Evolutionary conservation across 1,284 basidiomycete genomes (phyloP), one percentile per base, ranked within the genome.

Genomic region (Tilletia indica): DNA sequence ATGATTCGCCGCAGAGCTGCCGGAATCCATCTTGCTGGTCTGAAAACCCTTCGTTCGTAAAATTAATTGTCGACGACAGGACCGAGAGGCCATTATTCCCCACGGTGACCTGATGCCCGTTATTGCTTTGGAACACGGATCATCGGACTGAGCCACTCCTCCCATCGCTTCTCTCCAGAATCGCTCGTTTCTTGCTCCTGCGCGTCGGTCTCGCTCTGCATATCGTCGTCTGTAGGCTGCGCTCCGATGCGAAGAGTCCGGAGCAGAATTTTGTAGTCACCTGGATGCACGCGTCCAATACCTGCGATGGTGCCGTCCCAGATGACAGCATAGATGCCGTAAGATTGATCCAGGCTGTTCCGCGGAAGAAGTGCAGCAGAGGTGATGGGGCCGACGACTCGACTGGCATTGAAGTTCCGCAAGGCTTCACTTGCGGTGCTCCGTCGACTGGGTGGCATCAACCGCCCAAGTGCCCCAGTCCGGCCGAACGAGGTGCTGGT

Each of bases 261-360:
- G 31, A 67, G 64, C 16, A 42, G 38, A n/a, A 67, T 42, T 25
- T 67, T 39, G 45, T 67, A 67, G 4, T 67, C 64, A 14, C 64
- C 64, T n/a, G 64, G 31, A 39, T 67, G 38, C 5, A 67, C 64
- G 19, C 45, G 38, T 8, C 64, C 64, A 25, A 67, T 36, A 14
- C 64, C 64, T 12, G n/a, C 64, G 36, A 67, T 38, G 21, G 64
- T 67, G 14, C 64, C 64, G 19, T 67, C 64, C 64, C 64, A 67
- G 38, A 47, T 47, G 12, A 67, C 38, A n/a, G 64, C 64, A 39
- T 67, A 67, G 64, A 67, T 67, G 8, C 64, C 64, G 42, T 67
- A 67, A 38, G 25, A 21, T 39, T 39, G 64, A 25, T 67, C 64
- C 16, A 67, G n/a, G 16, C 38, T 67, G 45, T 67, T 67, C 31